Percentiles rank a stretch among this genome's conserved stretches.
These are phyloP conservation scores for Mayamaea pseudoterrestris DNA, from an alignment of 108 stramenopile species.

Conservation along the genomic window DNA sequence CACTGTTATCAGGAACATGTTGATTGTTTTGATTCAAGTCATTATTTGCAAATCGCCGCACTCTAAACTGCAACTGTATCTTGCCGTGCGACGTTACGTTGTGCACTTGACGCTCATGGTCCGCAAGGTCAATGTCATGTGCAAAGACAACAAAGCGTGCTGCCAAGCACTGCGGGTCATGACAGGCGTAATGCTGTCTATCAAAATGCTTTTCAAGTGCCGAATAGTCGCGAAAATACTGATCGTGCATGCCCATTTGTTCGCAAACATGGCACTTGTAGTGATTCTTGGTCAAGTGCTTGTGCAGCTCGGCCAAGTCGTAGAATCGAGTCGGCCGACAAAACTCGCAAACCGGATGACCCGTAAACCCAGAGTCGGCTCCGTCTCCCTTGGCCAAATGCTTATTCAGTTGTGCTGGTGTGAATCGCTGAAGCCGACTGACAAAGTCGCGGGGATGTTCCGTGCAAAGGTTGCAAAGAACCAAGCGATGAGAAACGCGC, in stretches of 20 bases:
- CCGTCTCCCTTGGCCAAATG: slow-evolving; percentile 68
- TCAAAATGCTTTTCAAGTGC: slow-evolving; percentile 70
- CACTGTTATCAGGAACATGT: slow-evolving; percentile 26
- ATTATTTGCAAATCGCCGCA: slow-evolving; percentile 25
- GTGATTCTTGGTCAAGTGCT: slow-evolving; percentile 81
- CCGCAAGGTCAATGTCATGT: slow-evolving; percentile 72
- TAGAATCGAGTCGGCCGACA: slow-evolving; percentile 71
- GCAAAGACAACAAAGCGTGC: slow-evolving; percentile 81
- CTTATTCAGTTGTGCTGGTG: slow-evolving; percentile 42
- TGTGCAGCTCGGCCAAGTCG: slow-evolving; percentile 59
- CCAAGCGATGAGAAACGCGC: slow-evolving; percentile 38
- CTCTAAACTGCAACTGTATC: slow-evolving; percentile 74
- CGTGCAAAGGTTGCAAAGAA: slow-evolving; percentile 69
- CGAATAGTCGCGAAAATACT: slow-evolving; percentile 77
- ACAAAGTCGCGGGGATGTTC: slow-evolving; percentile 77
- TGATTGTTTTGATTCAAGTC: slow-evolving; percentile 17
- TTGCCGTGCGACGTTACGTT: slow-evolving; percentile 35
- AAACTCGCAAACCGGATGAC: slow-evolving; percentile 83
- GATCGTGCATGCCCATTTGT: slow-evolving; percentile 52
- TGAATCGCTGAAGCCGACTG: slow-evolving; percentile 41
- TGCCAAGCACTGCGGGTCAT: slow-evolving; percentile 52
- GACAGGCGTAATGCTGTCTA: slow-evolving; percentile 71
- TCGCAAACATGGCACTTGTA: slow-evolving; percentile 86
- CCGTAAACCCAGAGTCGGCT: slow-evolving; percentile 42
- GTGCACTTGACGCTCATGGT: slow-evolving; percentile 57